Conservation (phyloP, 2,329 filamentous ascomycete species). For the Diaporthe australafricana region DNA sequence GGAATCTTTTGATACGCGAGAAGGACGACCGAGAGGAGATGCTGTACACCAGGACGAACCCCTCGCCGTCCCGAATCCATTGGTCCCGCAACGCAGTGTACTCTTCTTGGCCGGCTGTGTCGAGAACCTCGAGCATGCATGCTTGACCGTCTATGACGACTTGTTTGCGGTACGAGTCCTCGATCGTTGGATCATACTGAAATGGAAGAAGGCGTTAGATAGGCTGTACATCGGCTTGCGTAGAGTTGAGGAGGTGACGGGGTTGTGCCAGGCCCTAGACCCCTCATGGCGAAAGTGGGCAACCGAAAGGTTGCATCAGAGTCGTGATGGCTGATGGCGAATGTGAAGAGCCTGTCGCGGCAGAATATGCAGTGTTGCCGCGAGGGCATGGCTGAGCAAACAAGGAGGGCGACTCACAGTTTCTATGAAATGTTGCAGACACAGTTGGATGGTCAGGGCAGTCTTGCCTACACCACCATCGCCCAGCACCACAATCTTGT, state of each 20-base stretch:
- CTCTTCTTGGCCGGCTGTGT: constrained; percentile 98
- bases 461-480: constrained; percentile 96
- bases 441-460: constrained; percentile 94
- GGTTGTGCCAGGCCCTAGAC: background rate
- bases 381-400: background rate
- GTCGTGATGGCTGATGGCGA: background rate
- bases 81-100: constrained; percentile 97
- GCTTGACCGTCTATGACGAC: constrained; percentile 94
- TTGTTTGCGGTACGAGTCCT: constrained; percentile 89
- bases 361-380: constrained; percentile 6
- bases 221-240: background rate
- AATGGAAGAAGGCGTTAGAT: constrained; percentile 5
- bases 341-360: background rate
- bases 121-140: constrained; percentile 97
- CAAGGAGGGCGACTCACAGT: constrained; percentile 67
- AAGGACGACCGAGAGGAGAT: constrained; percentile 98
- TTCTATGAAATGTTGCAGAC: constrained; percentile 98
- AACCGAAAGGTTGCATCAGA: constrained; percentile 1
- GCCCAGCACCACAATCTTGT: constrained; percentile 95
- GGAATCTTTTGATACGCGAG: constrained; percentile 92
- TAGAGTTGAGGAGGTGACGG: background rate
- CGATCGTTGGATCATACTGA: constrained; percentile 88
- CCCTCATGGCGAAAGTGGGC: background rate
- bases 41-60: constrained; percentile 97
- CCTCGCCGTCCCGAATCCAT: constrained; percentile 98